Evolutionary conservation across 345 rosid species (phyloP), one percentile per base, ranked within the genome.

Genomic region (Bruguiera gymnorhiza): DNA sequence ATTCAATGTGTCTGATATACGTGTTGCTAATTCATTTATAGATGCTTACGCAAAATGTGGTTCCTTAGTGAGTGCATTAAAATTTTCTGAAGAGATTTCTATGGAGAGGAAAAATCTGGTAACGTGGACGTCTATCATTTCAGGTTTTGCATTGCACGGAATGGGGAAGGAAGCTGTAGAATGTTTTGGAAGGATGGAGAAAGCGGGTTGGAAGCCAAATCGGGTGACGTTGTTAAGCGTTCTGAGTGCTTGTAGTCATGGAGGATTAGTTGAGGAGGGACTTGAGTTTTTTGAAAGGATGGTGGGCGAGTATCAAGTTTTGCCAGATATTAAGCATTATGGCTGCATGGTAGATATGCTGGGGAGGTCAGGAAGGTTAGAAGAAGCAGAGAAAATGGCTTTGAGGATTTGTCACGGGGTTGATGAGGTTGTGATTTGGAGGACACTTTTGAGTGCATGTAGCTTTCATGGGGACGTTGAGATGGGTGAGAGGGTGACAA

Each of bases 171-270:
- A 86, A 80, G 98, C 97, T 0, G 77, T 84, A 18, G 77, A 65
- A 55, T 26, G 62, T 67, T 91, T 88, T 75, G 78, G 77, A 43
- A 83, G 76, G 73, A 89, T 93, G 91, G 87, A 83, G 80, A 83
- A 65, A 66, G 54, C 59, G 31, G 89, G 91, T 24, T 57, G 85
- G 75, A 86, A 64, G 19, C 91, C 97, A 0, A 93, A 91, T 46
- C 75, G 83, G 75, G 92, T 88, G 53, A 89, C 96, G 3, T 86
- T 86, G 77, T 65, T 93, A 77, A 87, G 96, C 74, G 84, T 89
- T 62, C 73, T 93, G 70, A 89, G 77, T 81, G 97, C 91, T 56
- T 91, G 94, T 65, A 93, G 97, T 69, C 98, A 93, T 73, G 97
- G 91, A 77, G 97, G 91, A 36, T 76, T 86, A 75, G 87, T 87